Percentiles rank a stretch among this genome's conserved stretches.
These are phyloP conservation scores for Acacia concinna DNA, from an alignment of 331 rosid species.

Conservation along the genomic window DNA sequence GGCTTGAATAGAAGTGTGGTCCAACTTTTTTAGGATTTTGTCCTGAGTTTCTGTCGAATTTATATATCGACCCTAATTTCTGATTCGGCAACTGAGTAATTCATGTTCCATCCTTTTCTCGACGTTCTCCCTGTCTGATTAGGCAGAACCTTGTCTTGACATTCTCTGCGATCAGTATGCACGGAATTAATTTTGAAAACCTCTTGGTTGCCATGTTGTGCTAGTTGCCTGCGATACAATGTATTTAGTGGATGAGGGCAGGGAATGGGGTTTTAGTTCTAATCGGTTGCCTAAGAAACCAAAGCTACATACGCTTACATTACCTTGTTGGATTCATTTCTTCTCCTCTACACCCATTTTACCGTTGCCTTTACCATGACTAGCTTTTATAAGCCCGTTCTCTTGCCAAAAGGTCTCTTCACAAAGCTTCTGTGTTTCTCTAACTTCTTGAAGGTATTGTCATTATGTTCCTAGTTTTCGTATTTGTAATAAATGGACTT, in stretches of 20 bases:
- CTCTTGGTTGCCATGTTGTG: neutral
- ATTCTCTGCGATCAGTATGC: neutral
- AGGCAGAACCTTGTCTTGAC: neutral
- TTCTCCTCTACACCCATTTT: neutral
- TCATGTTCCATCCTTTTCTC: neutral
- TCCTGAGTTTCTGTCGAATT: constrained; percentile 1
- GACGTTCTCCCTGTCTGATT: neutral
- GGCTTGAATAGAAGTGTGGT: constrained; percentile 21
- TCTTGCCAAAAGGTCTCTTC: neutral
- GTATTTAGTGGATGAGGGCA: constrained; percentile 1
- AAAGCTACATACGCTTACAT: neutral
- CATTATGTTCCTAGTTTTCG: neutral
- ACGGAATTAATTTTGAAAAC: neutral
- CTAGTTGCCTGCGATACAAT: neutral
- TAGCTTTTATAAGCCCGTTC: neutral
- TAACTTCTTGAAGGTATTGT: neutral
- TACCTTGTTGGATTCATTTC: neutral
- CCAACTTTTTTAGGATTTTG: neutral
- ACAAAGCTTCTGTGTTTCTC: neutral
- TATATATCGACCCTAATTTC: neutral
- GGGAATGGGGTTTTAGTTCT: constrained; percentile 1
- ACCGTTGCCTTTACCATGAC: neutral
- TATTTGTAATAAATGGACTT: neutral
- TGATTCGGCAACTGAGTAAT: neutral
- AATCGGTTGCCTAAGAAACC: neutral